Evolutionary conservation across 176 grass and related monocot species (phyloP), one percentile per base, ranked within the genome.

Genomic region (Musa troglodytarum): DNA sequence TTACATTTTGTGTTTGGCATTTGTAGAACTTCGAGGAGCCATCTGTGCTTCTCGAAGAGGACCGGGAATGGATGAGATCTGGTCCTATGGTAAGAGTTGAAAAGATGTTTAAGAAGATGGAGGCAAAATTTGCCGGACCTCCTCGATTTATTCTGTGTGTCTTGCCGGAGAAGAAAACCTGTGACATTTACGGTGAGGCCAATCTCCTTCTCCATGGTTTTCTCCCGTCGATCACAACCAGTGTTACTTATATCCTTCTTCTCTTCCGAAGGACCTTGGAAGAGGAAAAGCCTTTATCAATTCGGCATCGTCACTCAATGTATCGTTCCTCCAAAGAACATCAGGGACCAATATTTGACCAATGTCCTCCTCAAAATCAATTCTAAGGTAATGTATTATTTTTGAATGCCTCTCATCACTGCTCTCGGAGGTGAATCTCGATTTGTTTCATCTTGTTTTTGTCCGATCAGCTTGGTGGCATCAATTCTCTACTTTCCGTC

Each of bases 301-400:
- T 59, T 83, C 81, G 93, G 93, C 77, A 90, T 97, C 69, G 77
- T 83, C 53, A 97, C 93, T 78, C 90, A 97, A 78, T 97, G 89
- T 73, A 81, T 97, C 80, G 82, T 79, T 85, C 90, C 90, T 62
- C 82, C 53, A 77, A 92, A 83, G 79, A 89, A 88, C 83, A 0
- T 43, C 6, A 96, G 90, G 69, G 90, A 96, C 77, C 90, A 96
- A 54, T 96, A 92, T 72, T 87, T 92, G 57, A 90, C 93, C 69
- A 97, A 97, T 85, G 81, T 97, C 79, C 90, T 97, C 73, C 77
- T 97, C 20, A 97, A 97, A 84, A 90, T 97, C 50, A 97, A 97
- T 92, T 78, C 87, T 68, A 97, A 97, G 93, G 87, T 97, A 81
- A 43, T 43, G 13, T 14, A 51, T 24, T 20, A 19, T 1, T 52